phyloP scores from a whole-genome alignment of 345 rosid genomes.

The Triadica sebifera region DNA sequence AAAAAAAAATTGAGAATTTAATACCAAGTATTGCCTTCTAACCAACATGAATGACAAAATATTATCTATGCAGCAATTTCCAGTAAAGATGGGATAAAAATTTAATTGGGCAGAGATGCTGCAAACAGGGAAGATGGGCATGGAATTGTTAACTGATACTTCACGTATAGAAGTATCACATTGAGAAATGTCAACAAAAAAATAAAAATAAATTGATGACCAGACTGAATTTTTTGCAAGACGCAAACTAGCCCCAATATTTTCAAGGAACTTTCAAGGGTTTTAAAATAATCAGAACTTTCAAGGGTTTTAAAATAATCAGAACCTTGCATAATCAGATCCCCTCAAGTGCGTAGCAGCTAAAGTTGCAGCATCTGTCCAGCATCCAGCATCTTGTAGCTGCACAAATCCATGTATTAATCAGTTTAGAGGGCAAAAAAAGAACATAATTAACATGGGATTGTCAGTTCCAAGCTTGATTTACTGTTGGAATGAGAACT shows the following conservation, averaged over 20 bases:
- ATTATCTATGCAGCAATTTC: neutral
- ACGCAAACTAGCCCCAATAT: constrained; percentile 1
- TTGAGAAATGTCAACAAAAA: constrained; percentile 1
- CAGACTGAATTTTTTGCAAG: constrained; percentile 1
- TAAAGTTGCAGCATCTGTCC: constrained; percentile 99
- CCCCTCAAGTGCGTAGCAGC: constrained; percentile 95
- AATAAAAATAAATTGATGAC: neutral
- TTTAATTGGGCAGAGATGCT: neutral
- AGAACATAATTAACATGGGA: neutral
- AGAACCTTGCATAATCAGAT: constrained; percentile 88
- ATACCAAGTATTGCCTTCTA: neutral
- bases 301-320: constrained; percentile 4
- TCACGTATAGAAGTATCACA: neutral
- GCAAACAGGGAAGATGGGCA: neutral
- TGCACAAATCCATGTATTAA: constrained; percentile 21
- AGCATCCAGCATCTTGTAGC: constrained; percentile 98
- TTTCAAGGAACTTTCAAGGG: neutral
- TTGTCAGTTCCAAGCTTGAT: neutral
- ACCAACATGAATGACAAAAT: too few species aligned
- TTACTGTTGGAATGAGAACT: neutral
- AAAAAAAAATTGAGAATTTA: neutral
- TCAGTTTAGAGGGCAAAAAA: neutral
- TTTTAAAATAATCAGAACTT: neutral
- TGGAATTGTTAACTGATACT: neutral
- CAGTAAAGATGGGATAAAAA: neutral